These are phyloP conservation scores for Globisporangium spinosum DNA, from an alignment of 352 stramenopile species.

Conservation along the genomic window DNA sequence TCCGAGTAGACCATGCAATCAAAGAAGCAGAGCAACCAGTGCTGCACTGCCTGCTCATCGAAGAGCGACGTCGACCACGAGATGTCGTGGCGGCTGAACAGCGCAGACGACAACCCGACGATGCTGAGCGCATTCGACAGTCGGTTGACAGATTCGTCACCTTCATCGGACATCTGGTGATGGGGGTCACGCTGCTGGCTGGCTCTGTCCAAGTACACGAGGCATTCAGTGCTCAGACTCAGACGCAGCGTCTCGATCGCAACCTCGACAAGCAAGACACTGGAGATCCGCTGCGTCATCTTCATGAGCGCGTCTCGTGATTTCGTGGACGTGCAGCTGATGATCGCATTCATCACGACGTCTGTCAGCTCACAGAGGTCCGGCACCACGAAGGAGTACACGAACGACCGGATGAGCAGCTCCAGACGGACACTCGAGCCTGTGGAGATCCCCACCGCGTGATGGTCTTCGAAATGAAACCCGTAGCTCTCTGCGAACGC, in stretches of 20 bases:
- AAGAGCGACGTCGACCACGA: conserved; percentile 20
- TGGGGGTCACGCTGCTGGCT: conserved; percentile 18
- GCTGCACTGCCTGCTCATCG: conserved; percentile 14
- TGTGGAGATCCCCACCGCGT: background rate
- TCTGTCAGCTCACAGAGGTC: conserved; percentile 23
- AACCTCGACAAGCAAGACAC: conserved; percentile 24
- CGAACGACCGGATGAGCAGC: conserved; percentile 19
- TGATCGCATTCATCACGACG: conserved; percentile 30
- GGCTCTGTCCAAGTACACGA: conserved; percentile 17
- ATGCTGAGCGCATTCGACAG: conserved; percentile 21
- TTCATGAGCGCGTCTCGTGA: conserved; percentile 28
- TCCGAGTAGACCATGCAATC: conserved; percentile 23
- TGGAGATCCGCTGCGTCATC: conserved; percentile 25
- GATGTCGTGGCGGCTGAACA: conserved; percentile 13
- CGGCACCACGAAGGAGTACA: conserved; percentile 11
- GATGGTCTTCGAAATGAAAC: background rate
- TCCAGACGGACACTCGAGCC: conserved; percentile 17
- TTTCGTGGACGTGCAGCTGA: conserved; percentile 33
- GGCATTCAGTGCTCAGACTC: conserved; percentile 29
- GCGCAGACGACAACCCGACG: conserved; percentile 4
- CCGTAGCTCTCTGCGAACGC: conserved; percentile 2
- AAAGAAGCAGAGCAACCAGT: conserved; percentile 23
- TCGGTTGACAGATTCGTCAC: conserved; percentile 5
- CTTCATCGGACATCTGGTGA: conserved; percentile 12
- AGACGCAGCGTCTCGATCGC: conserved; percentile 19